Conservation (phyloP, 768 basidiomycete genomes). For the Tubosaeta sp. region DNA sequence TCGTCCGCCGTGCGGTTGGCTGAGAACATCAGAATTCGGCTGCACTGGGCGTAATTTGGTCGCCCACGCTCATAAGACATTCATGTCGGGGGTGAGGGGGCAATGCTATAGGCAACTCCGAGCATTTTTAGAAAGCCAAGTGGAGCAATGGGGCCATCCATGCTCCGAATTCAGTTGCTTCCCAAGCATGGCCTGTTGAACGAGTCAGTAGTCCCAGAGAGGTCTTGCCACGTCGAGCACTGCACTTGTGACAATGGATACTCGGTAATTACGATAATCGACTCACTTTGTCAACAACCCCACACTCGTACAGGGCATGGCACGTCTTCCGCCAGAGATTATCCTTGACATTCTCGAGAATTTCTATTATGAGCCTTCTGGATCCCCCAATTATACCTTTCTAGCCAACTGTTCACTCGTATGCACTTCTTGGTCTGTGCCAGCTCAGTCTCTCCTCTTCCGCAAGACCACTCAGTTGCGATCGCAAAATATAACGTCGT, state of each 20-base stretch:
- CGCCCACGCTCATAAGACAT: slow-evolving; percentile 2
- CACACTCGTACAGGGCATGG: neutral
- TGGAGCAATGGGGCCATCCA: neutral
- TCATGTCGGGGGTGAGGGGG: slow-evolving; percentile 18
- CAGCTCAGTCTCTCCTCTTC: slow-evolving; percentile 30
- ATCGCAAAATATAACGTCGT: slow-evolving; percentile 2
- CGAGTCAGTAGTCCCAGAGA: too few relatives aligned
- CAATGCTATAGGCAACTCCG: neutral
- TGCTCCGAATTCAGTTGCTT: neutral
- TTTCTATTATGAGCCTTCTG: slow-evolving; percentile 20
- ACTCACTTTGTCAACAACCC: neutral
- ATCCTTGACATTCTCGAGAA: slow-evolving; percentile 21
- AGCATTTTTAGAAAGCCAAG: neutral
- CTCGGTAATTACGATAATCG: too few relatives aligned
- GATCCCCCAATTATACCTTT: slow-evolving; percentile 12
- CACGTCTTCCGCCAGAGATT: slow-evolving; percentile 4
- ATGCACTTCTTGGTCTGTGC: slow-evolving; percentile 24
- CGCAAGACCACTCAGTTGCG: slow-evolving; percentile 11
- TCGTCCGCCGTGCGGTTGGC: neutral
- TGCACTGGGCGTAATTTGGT: slow-evolving; percentile 4
- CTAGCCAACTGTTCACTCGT: slow-evolving; percentile 25
- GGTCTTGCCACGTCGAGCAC: too few relatives aligned
- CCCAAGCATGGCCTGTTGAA: neutral
- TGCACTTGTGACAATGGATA: too few relatives aligned
- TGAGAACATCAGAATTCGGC: slow-evolving; percentile 13